Evolutionary conservation across 2,329 filamentous ascomycete species (phyloP), one percentile per base, ranked within the genome.

Genomic region (Trichoderma arundinaceum): DNA sequence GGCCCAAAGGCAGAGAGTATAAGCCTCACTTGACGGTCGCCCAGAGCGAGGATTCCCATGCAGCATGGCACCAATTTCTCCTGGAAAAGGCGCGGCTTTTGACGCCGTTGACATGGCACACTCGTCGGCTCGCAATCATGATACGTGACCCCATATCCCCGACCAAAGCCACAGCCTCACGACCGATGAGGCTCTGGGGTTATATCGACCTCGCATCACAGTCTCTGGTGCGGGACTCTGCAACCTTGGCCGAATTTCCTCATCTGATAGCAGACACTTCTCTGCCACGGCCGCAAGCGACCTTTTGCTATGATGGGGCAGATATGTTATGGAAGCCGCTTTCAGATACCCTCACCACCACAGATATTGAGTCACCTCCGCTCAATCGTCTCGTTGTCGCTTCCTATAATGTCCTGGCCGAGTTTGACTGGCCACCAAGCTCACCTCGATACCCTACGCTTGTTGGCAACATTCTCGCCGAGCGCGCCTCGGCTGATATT

Each of bases 151-250:
- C 63, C 9, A 67, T 75, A 72, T 51, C 71, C 68, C 52, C 71
- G 67, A 44, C 71, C 69, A 65, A 74, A 68, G 57, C 73, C 7
- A 46, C 54, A 19, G 68, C 74, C 7, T 72, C 75, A 0, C 80
- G 78, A 28, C 76, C 78, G 48, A 90, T 90, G 88, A 82, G 77
- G 46, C 70, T 85, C 22, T 88, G 86, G 85, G 84, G 82, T 1
- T 78, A 75, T 2, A 77, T 89, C 19, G 73, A 81, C 44, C 70
- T 80, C 3, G 68, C 68, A 3, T 70, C 70, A 3, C 32, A 9
- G n/a, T 48, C 39, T 8, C 32, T 66, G 4, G 22, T 56, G 4
- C 57, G 33, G 1, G 39, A 51, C n/a, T 17, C 48, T 12, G 7
- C 41, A 39, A 4, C 15, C 35, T 35, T 39, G 28, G 17, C 48